These are phyloP conservation scores for Rosellinia necatrix DNA, from an alignment of 2,329 filamentous ascomycete genomes.

Conservation along the genomic window DNA sequence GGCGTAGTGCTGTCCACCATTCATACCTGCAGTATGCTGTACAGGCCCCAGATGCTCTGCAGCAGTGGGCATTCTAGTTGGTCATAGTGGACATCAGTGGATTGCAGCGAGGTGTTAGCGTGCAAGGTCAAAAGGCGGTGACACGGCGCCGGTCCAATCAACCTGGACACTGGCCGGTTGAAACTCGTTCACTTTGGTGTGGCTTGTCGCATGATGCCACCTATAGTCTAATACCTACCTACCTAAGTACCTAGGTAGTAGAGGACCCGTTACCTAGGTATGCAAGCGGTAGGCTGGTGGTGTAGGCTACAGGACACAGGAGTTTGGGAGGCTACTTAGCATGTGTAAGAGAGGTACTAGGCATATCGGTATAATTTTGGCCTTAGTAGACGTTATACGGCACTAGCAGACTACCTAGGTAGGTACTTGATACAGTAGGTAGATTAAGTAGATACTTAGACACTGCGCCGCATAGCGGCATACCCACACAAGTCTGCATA, in stretches of 20 bases:
- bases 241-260: too few relatives aligned
- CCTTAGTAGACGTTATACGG: too few relatives aligned
- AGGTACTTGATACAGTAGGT: not conserved
- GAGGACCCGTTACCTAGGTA: too few relatives aligned
- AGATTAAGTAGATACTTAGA: not conserved
- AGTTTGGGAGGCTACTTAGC: too few relatives aligned
- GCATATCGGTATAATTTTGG: too few relatives aligned
- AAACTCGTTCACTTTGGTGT: slow-evolving; percentile 17
- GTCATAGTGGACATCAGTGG: slow-evolving; percentile 25
- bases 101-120: slow-evolving; percentile 18
- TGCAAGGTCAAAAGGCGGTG: slow-evolving; percentile 37
- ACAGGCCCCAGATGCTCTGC: slow-evolving; percentile 9
- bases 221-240: too few relatives aligned
- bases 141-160: slow-evolving; percentile 30
- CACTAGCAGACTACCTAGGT: too few relatives aligned
- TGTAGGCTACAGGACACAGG: too few relatives aligned
- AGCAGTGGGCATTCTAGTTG: slow-evolving; percentile 21
- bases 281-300: too few relatives aligned
- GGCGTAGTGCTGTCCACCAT: slow-evolving; percentile 17
- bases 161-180: slow-evolving; percentile 10
- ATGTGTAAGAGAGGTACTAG: too few relatives aligned
- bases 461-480: too few relatives aligned
- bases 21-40: slow-evolving; percentile 8
- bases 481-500: too few relatives aligned
- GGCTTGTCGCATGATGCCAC: slow-evolving; percentile 16